Evolutionary conservation across 202 grass and related monocot genomes (phyloP).

Genomic region (Eragrostis tef): DNA sequence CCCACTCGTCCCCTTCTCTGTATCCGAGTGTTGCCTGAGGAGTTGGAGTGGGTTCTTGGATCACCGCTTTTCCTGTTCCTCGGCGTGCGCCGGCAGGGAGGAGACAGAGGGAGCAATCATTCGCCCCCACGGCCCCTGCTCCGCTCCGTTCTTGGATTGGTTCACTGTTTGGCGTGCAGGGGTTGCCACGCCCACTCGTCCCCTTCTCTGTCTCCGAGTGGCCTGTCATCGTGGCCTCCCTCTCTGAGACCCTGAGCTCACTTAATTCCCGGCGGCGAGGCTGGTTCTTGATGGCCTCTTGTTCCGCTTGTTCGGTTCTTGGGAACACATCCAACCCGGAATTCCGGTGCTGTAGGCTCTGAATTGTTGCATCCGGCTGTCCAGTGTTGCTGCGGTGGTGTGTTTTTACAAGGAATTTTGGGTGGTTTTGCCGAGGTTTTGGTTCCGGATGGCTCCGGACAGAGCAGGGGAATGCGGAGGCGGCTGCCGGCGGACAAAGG

Average conservation of each 20-base stretch:
- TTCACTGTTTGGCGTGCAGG: background rate
- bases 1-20: background rate
- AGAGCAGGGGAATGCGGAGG: slow-evolving; percentile 26
- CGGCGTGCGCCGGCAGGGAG: background rate
- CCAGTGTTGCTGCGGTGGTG: background rate
- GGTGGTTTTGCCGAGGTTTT: background rate
- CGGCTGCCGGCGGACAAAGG: slow-evolving; percentile 27
- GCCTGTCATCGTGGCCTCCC: background rate
- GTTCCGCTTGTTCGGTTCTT: slow-evolving; percentile 6
- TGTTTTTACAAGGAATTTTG: slow-evolving; percentile 15
- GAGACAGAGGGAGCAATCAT: slow-evolving; percentile 14
- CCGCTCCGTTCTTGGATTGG: slow-evolving; percentile 13
- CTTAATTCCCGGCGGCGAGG: background rate
- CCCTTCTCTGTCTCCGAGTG: background rate
- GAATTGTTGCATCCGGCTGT: background rate
- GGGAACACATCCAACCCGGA: slow-evolving; percentile 1
- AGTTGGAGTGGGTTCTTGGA: slow-evolving; percentile 29
- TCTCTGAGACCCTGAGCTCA: slow-evolving; percentile 12
- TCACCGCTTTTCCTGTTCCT: background rate
- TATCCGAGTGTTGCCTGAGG: too few relatives aligned
- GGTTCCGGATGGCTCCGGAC: background rate
- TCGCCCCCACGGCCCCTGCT: background rate
- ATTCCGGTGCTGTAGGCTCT: background rate
- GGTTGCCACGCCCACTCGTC: background rate
- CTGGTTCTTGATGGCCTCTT: slow-evolving; percentile 31